Percentiles rank a stretch among this genome's conserved stretches.
Conservation (phyloP, 148 eudicot species). For the Vaccinium darrowii region DNA sequence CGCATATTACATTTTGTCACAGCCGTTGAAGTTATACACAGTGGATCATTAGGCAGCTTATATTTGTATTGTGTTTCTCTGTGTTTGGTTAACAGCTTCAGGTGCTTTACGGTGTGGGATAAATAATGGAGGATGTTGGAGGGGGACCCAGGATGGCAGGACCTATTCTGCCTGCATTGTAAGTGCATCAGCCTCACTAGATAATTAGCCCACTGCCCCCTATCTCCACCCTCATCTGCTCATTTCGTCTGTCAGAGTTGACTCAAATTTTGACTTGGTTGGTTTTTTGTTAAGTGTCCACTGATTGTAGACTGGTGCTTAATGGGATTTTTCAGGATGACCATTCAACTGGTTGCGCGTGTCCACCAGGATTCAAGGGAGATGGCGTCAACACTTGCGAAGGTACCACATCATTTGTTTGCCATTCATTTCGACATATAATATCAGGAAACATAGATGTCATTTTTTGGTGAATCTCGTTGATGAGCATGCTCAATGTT, state of each 20-base stretch:
- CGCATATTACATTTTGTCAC: not conserved
- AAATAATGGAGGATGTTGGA: slow-evolving; percentile 96
- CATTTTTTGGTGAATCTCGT: not conserved
- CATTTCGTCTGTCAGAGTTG: not conserved
- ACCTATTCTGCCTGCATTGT: slow-evolving; percentile 86
- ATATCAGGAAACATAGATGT: not conserved
- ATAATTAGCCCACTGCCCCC: not conserved
- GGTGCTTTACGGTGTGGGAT: slow-evolving; percentile 70
- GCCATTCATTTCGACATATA: not conserved
- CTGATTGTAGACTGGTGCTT: not conserved
- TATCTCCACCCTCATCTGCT: not conserved
- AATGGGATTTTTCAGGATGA: slow-evolving; percentile 49
- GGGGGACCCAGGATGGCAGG: slow-evolving; percentile 61
- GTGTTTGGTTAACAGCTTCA: slow-evolving; percentile 49
- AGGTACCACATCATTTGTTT: slow-evolving; percentile 37
- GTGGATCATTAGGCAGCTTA: not conserved
- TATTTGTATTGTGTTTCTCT: not conserved
- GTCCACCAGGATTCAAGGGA: slow-evolving; percentile 86
- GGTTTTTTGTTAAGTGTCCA: not conserved
- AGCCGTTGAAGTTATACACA: not conserved
- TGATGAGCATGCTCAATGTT: not conserved
- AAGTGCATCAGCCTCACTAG: slow-evolving; percentile 23
- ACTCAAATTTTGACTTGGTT: not conserved
- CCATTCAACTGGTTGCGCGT: slow-evolving; percentile 67
- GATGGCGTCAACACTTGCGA: slow-evolving; percentile 71